phyloP scores from a whole-genome alignment of 371 early-diverging fungal species.

The Enteropsectra breve region DNA sequence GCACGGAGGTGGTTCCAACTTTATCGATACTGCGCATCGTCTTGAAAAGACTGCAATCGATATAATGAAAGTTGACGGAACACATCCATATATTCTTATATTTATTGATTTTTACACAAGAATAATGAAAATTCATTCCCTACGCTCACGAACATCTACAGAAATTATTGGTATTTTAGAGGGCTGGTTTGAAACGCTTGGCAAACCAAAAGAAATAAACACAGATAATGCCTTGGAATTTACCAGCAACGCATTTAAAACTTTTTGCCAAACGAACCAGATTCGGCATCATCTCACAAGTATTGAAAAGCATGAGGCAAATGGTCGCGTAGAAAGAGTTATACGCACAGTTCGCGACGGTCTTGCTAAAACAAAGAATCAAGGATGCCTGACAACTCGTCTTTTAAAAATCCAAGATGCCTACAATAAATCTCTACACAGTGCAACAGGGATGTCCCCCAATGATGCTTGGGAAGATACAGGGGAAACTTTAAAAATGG shows the following conservation, averaged over 20 bases:
- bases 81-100: not conserved
- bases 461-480: slow-evolving; percentile 15
- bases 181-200: not conserved
- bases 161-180: slow-evolving; percentile 12
- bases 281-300: slow-evolving; percentile 5
- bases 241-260: not conserved
- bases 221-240: slow-evolving; percentile 6
- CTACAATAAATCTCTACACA: not conserved
- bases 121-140: slow-evolving; percentile 6
- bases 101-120: slow-evolving; percentile 23
- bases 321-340: slow-evolving; percentile 8
- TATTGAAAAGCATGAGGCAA: not conserved
- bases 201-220: slow-evolving; percentile 3
- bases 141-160: not conserved
- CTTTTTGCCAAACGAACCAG: not conserved
- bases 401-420: not conserved
- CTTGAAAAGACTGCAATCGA: slow-evolving; percentile 23
- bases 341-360: slow-evolving; percentile 3
- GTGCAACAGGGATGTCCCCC: not conserved
- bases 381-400: not conserved
- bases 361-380: not conserved
- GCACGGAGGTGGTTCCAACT: slow-evolving; percentile 1
- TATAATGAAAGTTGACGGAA: slow-evolving; percentile 11
- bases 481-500: not conserved
- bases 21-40: not conserved